phyloP scores from a whole-genome alignment of 352 stramenopile genomes.

The Phytopythium litorale region DNA sequence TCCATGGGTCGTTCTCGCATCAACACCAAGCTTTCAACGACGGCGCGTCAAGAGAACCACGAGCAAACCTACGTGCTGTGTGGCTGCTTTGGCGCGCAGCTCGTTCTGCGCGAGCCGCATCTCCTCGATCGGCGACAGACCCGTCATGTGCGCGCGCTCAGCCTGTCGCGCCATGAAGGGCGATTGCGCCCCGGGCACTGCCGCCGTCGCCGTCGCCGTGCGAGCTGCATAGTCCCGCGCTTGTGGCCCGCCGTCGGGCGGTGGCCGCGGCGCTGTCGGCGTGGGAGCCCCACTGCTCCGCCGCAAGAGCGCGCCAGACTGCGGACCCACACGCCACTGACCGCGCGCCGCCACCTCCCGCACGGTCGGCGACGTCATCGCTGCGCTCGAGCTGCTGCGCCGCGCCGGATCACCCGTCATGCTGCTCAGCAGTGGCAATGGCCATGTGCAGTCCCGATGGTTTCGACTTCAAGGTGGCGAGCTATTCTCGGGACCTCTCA shows the following conservation, averaged over 20 bases:
- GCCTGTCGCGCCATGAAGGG: conserved; percentile 77
- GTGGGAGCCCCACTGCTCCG: conserved; percentile 1
- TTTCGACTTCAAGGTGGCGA: neutral
- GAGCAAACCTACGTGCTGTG: conserved; percentile 31
- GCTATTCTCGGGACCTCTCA: too few species aligned
- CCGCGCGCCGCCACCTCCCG: neutral
- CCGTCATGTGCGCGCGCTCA: conserved; percentile 64
- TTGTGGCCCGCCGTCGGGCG: neutral
- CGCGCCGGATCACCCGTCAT: neutral
- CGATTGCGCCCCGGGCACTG: conserved; percentile 25
- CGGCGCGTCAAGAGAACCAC: too few species aligned
- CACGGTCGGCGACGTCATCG: neutral
- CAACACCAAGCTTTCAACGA: neutral
- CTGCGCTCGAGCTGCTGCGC: conserved; percentile 2
- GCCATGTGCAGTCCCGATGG: neutral
- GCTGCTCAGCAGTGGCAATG: neutral
- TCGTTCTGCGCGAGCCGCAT: conserved; percentile 82
- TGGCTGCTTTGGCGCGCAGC: conserved; percentile 63
- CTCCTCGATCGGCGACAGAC: conserved; percentile 79
- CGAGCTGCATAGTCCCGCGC: conserved; percentile 1
- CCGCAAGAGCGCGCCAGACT: neutral
- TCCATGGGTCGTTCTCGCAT: neutral
- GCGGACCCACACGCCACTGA: conserved; percentile 4
- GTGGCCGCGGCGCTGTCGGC: neutral
- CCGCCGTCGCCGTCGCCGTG: conserved; percentile 7